Conservation (phyloP, 257 asterid species). For the Agastache rugosa region DNA sequence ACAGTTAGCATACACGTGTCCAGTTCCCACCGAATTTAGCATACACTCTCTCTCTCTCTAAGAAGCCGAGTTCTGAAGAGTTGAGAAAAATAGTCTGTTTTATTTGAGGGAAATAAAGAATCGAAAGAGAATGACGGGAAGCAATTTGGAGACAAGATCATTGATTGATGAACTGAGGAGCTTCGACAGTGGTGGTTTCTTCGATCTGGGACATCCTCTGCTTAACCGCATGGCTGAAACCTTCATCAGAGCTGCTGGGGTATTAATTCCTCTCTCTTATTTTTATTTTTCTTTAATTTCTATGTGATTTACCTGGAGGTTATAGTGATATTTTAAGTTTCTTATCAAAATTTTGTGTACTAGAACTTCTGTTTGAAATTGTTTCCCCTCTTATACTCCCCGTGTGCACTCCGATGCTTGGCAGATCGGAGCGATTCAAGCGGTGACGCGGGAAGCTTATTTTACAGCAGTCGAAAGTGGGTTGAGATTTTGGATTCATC, state of each 20-base stretch:
- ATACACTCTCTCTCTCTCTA: not conserved
- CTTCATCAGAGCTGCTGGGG: conserved; percentile 94
- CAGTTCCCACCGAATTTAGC: conserved; percentile 12
- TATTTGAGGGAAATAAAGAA: not conserved
- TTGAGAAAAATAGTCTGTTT: not conserved
- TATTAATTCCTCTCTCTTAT: conserved; percentile 5
- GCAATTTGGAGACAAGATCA: conserved; percentile 69
- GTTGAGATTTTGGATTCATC: not conserved
- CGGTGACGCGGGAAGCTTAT: conserved; percentile 84
- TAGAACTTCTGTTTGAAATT: no score
- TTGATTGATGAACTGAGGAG: conserved; percentile 72
- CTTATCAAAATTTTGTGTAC: no score
- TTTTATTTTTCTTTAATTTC: no score
- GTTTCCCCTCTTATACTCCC: no score
- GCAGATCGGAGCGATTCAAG: conserved; percentile 91
- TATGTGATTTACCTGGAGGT: no score
- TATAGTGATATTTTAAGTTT: no score
- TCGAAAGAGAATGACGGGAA: conserved; percentile 49
- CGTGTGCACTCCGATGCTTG: not conserved
- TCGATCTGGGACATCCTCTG: conserved; percentile 90
- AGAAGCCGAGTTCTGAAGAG: not conserved
- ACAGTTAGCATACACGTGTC: conserved; percentile 44
- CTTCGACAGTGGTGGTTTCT: conserved; percentile 65
- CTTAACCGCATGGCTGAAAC: conserved; percentile 86
- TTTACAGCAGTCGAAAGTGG: conserved; percentile 74